phyloP scores from a whole-genome alignment of 768 basidiomycete genomes.

The Exidia glandulosa region DNA sequence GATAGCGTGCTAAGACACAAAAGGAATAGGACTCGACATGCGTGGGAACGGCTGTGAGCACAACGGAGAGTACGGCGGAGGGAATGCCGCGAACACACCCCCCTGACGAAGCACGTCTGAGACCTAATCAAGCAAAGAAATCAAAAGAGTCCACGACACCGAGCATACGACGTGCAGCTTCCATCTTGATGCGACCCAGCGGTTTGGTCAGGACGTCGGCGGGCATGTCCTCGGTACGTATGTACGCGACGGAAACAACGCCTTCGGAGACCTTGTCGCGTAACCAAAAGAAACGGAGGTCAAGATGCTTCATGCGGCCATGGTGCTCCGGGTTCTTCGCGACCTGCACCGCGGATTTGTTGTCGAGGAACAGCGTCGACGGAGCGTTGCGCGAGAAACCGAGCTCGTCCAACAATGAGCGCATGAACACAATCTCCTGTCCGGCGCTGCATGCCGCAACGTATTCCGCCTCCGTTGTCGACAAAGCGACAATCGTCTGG shows the following conservation, averaged over 20 bases:
- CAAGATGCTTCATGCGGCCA: constrained; percentile 22
- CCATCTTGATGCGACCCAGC: constrained; percentile 6
- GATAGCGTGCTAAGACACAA: too few relatives aligned
- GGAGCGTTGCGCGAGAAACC: constrained; percentile 2
- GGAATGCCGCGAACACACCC: not conserved
- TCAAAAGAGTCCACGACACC: not conserved
- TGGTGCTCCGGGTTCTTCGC: constrained; percentile 18
- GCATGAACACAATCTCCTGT: constrained; percentile 14
- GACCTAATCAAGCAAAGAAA: not conserved
- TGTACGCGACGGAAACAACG: not conserved
- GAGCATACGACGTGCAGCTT: not conserved
- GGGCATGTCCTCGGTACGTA: constrained; percentile 10
- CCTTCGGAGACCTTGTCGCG: constrained; percentile 2
- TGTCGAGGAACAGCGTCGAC: constrained; percentile 23
- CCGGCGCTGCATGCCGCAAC: constrained; percentile 8
- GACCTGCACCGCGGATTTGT: constrained; percentile 21
- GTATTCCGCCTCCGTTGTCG: constrained; percentile 3
- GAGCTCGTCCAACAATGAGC: constrained; percentile 9
- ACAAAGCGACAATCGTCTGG: not conserved
- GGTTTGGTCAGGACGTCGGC: constrained; percentile 25
- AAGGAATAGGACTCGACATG: too few relatives aligned
- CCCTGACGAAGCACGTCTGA: not conserved
- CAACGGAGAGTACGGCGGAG: too few relatives aligned
- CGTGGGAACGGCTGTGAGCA: too few relatives aligned
- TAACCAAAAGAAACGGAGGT: constrained; percentile 17